phyloP scores from a whole-genome alignment of 2,329 filamentous ascomycete species.

The Seiridium unicorne region DNA sequence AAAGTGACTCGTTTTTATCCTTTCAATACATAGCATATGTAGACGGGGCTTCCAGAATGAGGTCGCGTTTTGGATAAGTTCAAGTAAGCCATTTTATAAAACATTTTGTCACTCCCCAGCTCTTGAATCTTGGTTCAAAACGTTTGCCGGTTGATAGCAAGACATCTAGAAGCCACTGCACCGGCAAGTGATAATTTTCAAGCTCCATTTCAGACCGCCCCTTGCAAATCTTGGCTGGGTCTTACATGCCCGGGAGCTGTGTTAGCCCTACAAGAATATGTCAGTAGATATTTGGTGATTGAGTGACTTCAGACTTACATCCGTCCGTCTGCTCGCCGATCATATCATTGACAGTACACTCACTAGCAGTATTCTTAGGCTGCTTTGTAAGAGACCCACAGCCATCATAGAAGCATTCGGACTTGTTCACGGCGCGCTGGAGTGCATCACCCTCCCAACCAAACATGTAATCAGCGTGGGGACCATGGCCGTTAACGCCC shows the following conservation, averaged over 20 bases:
- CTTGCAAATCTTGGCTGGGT: background rate
- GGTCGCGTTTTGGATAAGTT: too few relatives aligned
- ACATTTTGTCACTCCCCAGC: too few relatives aligned
- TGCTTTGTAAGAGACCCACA: slow-evolving; percentile 31
- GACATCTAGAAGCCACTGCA: too few relatives aligned
- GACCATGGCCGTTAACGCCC: slow-evolving; percentile 32
- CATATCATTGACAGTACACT: slow-evolving; percentile 27
- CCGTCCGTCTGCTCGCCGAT: slow-evolving; percentile 28
- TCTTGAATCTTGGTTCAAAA: too few relatives aligned
- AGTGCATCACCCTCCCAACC: slow-evolving; percentile 36
- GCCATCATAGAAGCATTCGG: slow-evolving; percentile 31
- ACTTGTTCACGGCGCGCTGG: slow-evolving; percentile 35
- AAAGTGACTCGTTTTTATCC: too few relatives aligned
- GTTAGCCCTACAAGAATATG: background rate
- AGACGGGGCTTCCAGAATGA: too few relatives aligned
- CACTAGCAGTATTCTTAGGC: slow-evolving; percentile 25
- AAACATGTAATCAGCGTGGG: slow-evolving; percentile 37
- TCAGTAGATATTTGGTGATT: slow-evolving; percentile 34
- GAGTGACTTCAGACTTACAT: slow-evolving; percentile 23
- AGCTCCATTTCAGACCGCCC: too few relatives aligned
- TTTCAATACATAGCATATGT: too few relatives aligned
- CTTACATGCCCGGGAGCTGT: background rate
- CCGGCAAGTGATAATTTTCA: too few relatives aligned
- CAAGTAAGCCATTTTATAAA: too few relatives aligned
- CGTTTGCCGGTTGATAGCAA: too few relatives aligned